Percentiles rank a stretch among this genome's conserved stretches.
phyloP scores from a whole-genome alignment of 2,329 filamentous ascomycete species.

The Cladophialophora bantiana region DNA sequence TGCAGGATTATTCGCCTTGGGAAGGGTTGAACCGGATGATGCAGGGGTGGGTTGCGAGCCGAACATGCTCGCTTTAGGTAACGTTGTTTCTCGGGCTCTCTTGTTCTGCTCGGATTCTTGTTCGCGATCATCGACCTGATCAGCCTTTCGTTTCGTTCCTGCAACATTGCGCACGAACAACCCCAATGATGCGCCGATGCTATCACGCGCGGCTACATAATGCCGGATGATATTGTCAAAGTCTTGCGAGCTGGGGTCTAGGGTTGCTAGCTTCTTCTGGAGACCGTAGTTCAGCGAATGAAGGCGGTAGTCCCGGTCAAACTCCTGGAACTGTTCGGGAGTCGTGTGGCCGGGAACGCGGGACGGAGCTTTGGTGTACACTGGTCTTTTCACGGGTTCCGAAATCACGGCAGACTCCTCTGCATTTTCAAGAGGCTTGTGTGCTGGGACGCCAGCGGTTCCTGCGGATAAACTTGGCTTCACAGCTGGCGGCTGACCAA shows the following conservation, averaged over 20 bases:
- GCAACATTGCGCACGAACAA: slow-evolving; percentile 34
- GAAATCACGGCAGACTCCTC: not conserved
- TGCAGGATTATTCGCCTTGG: not conserved
- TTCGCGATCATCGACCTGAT: slow-evolving; percentile 34
- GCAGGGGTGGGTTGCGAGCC: slow-evolving; percentile 1
- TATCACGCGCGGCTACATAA: slow-evolving; percentile 49
- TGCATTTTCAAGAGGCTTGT: slow-evolving; percentile 1
- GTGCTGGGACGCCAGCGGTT: slow-evolving; percentile 7
- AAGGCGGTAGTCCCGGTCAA: slow-evolving; percentile 43
- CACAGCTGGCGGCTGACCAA: not conserved
- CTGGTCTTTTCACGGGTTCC: slow-evolving; percentile 29
- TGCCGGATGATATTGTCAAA: slow-evolving; percentile 49
- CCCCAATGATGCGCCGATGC: slow-evolving; percentile 47
- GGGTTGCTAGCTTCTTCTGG: slow-evolving; percentile 43
- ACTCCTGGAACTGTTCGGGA: slow-evolving; percentile 38
- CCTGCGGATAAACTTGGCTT: slow-evolving; percentile 23
- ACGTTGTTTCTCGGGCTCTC: slow-evolving; percentile 26
- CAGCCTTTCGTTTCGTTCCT: slow-evolving; percentile 44
- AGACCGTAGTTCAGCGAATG: slow-evolving; percentile 48
- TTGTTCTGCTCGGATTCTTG: slow-evolving; percentile 41
- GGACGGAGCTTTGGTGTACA: slow-evolving; percentile 38
- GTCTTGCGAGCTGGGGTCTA: slow-evolving; percentile 45
- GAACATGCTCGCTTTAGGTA: slow-evolving; percentile 2
- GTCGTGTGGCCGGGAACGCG: slow-evolving; percentile 34
- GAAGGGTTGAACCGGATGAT: not conserved